Base-by-base conservation (phyloP, 202 grass and related monocot genomes). In the Eragrostis tef region DNA sequence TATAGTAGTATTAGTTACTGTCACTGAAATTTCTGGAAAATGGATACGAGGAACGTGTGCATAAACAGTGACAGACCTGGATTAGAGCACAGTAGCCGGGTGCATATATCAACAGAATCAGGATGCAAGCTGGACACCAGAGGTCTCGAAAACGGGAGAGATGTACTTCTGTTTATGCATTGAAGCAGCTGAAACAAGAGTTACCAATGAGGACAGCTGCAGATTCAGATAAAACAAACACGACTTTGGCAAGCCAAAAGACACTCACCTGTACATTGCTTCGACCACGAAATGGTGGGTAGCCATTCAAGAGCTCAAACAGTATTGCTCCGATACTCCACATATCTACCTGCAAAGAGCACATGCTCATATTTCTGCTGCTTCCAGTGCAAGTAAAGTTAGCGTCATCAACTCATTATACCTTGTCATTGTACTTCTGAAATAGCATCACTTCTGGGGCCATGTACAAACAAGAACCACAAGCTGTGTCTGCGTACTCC, bases 371-470 rank as follows among this genome's bases (percentile, higher is more conserved):
- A 63, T 69, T 25, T 71, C 0, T 73, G 13, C 2, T 2, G 29
- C 54, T 64, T 26, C 7, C 0, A 20, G 46, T 70, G 31, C 29
- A 21, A 0, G 43, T 26, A 62, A 39, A 50, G 20, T n/a, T 53
- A 7, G 16, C 41, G 46, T 4, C 2, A 41, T 34, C 45, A 12
- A 22, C 25, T 7, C 2, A 47, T 34, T 17, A 11, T 67, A 88
- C 91, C 71, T 86, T 90, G 6, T 74, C 71, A 53, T 90, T 51
- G 52, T 90, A 93, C 72, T 90, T 88, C 41, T 93, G 83, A 72
- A 90, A 93, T 1, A 90, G 64, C 91, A 93, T 88, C 1, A 90
- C 85, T 86, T 93, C 91, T n/a, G 91, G 91, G 64, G 91, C 91
- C 88, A 93, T 93, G 83, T 93, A 93, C 50, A 86, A 74, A 47